Base-by-base conservation (phyloP, 495 filamentous ascomycete genomes). In the Penicillium herquei region DNA sequence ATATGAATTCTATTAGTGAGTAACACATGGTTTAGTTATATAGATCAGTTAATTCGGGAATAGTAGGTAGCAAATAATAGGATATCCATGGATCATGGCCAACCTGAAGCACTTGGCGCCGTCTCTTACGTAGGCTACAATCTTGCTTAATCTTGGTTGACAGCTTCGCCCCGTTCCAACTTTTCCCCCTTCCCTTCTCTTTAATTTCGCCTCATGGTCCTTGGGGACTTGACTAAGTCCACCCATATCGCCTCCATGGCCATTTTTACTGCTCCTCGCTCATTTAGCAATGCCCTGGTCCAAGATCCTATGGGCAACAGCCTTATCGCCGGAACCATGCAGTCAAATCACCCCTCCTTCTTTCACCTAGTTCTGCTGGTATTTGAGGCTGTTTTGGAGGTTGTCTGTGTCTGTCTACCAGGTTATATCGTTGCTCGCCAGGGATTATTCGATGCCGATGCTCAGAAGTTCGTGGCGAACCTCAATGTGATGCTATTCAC, bases 391-490 rank as follows among this genome's bases (percentile, higher is more conserved):
- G 93, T 98, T 18, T 72, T 98, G 62, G 93, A 98, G 67, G 94
- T 98, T 2, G 85, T 98, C 37, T 98, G 92, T 71, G 94, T 98
- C 64, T 90, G 87, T 69, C 72, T 96, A 54, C 95, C 95, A 1
- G 94, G 94, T n/a, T 98, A 96, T 67, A 86, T 98, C 61, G 85
- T 96, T 49, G 94, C 94, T 16, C 79, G 87, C 42, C 78, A 88
- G 62, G 95, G 95, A 67, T 87, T 96, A 77, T 96, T 98, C 71
- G 90, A 93, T 74, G 87, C 89, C 44, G 90, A 96, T 39, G 88
- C 89, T 61, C 94, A 98, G 70, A 98, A 96, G 68, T 92, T 98
- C 62, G 81, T 96, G 26, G 92, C 94, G 37, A 96, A 98, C 63
- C 78, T 98, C 53, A 98, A 98, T 67, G 90, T 95, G 43, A 85